These are phyloP conservation scores for Pichia sorboxylosa DNA, from an alignment of 1,139 yeast genomes.

Conservation along the genomic window DNA sequence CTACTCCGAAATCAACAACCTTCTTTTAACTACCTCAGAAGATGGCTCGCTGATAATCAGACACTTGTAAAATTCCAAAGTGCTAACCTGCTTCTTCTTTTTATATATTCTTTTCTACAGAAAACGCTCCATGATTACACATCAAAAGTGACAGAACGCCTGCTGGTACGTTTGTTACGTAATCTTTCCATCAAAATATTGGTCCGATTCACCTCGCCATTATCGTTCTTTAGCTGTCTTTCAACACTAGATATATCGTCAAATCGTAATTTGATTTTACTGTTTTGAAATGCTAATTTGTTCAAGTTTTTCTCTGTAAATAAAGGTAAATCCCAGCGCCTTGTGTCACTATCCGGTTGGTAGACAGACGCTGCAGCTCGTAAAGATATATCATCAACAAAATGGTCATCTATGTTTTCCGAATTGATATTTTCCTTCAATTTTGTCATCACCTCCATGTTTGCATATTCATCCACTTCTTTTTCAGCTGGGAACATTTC, in stretches of 20 bases:
- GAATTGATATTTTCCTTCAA: not conserved
- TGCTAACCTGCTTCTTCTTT: no score
- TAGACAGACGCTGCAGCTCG: no score
- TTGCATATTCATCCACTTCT: constrained; percentile 7
- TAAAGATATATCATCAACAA: no score
- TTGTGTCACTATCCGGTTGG: no score
- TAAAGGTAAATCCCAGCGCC: constrained; percentile 34
- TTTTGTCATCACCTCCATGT: constrained; percentile 1
- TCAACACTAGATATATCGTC: constrained; percentile 5
- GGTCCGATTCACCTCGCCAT: not conserved
- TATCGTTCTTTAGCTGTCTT: constrained; percentile 20
- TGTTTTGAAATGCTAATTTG: constrained; percentile 23
- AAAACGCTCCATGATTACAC: no score
- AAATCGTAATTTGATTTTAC: constrained; percentile 10
- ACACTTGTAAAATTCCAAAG: constrained; percentile 16
- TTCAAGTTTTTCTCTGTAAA: constrained; percentile 33
- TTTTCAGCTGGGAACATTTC: constrained; percentile 18
- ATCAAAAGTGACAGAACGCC: constrained; percentile 14
- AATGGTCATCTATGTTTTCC: not conserved
- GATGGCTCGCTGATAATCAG: constrained; percentile 42
- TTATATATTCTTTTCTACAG: no score
- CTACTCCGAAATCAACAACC: constrained; percentile 28
- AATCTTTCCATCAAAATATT: constrained; percentile 10
- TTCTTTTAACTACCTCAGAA: constrained; percentile 34
- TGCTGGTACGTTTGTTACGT: constrained; percentile 7